Conservation (phyloP, 352 stramenopile species). For the Phytophthora citrophthora region DNA sequence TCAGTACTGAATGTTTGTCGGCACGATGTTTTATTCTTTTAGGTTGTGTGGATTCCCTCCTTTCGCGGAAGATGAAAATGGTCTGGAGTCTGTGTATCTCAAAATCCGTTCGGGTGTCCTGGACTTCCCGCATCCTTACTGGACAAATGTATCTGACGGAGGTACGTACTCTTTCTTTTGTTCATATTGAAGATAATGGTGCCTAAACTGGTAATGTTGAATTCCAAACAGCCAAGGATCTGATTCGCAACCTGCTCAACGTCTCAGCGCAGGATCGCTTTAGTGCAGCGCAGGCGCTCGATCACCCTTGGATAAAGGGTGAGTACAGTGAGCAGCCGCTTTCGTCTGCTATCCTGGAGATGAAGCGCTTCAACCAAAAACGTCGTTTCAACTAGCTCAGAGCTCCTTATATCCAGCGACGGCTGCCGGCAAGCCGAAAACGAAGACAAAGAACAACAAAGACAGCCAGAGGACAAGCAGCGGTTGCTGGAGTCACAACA, state of each 20-base stretch:
- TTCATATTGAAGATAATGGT: background rate
- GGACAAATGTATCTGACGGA: conserved; percentile 86
- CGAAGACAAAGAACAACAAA: conserved; percentile 25
- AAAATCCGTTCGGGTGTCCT: conserved; percentile 85
- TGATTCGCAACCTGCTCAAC: conserved; percentile 84
- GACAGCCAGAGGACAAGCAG: conserved; percentile 27
- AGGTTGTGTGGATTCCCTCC: conserved; percentile 85
- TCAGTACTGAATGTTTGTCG: background rate
- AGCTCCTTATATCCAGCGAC: conserved; percentile 33
- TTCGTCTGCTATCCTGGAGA: conserved; percentile 84
- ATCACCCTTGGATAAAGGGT: conserved; percentile 89
- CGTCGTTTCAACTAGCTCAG: conserved; percentile 76
- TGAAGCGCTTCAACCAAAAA: conserved; percentile 92
- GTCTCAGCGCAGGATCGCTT: conserved; percentile 75
- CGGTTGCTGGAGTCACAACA: conserved; percentile 40
- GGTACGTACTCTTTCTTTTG: conserved; percentile 32
- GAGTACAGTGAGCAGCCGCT: conserved; percentile 83
- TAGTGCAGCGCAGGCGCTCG: conserved; percentile 70
- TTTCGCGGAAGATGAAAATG: conserved; percentile 84
- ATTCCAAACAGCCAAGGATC: conserved; percentile 63
- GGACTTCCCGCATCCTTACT: conserved; percentile 86
- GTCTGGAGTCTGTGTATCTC: conserved; percentile 82
- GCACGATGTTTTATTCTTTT: background rate
- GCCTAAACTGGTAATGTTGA: conserved; percentile 6
- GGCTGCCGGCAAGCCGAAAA: conserved; percentile 23